Percentiles rank a stretch among this genome's conserved stretches.
Conservation (phyloP, 257 asterid genomes). For the Lavandula angustifolia region DNA sequence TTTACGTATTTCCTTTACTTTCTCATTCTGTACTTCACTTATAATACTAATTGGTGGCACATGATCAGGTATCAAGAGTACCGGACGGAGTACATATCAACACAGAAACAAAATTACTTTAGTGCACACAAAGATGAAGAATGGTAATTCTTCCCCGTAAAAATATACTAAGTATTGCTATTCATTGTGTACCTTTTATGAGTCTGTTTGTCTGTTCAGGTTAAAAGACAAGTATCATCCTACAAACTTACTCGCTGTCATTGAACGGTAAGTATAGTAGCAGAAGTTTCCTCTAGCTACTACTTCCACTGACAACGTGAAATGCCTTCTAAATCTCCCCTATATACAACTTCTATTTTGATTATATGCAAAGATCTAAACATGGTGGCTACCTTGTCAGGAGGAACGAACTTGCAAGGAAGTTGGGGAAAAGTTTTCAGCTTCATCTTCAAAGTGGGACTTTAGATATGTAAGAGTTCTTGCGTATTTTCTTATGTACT, state of each 20-base stretch:
- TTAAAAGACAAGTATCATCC: constrained; percentile 97
- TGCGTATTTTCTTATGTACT: background rate
- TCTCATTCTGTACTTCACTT: constrained; percentile 16
- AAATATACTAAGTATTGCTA: background rate
- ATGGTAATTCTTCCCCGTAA: constrained; percentile 52
- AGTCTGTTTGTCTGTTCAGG: constrained; percentile 52
- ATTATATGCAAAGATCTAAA: too few species aligned
- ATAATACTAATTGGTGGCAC: constrained; percentile 26
- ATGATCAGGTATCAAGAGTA: constrained; percentile 85
- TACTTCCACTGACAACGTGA: background rate
- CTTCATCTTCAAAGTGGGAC: constrained; percentile 87
- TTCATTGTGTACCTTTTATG: constrained; percentile 24
- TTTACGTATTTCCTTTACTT: constrained; percentile 11
- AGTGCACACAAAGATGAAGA: constrained; percentile 90
- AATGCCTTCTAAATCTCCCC: constrained; percentile 1
- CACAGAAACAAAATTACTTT: constrained; percentile 84
- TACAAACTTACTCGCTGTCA: constrained; percentile 76
- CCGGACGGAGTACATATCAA: constrained; percentile 78
- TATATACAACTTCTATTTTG: background rate
- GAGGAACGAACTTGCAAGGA: constrained; percentile 82
- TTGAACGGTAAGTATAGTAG: constrained; percentile 61
- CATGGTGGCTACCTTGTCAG: constrained; percentile 36
- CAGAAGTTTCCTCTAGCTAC: background rate
- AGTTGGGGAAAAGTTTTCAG: constrained; percentile 80
- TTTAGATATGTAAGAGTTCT: constrained; percentile 73